These are phyloP conservation scores for Zasmidium citrigriseum DNA, from an alignment of 2,329 filamentous ascomycete species.

Conservation along the genomic window DNA sequence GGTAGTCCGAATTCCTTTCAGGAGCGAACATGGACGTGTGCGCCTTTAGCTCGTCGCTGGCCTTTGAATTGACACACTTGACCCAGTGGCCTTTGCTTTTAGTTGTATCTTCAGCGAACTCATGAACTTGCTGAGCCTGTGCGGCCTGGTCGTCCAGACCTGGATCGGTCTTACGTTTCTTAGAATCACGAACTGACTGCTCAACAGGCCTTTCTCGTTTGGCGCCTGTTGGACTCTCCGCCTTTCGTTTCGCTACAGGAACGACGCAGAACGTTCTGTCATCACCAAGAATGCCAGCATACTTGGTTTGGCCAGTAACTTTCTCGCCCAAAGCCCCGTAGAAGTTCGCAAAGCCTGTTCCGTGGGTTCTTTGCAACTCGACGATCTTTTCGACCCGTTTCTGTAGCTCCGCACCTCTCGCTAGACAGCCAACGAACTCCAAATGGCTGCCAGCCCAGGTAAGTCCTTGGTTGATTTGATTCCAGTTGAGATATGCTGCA, in stretches of 20 bases:
- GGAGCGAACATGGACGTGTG: conserved; percentile 81
- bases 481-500: conserved; percentile 82
- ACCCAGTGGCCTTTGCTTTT: conserved; percentile 59
- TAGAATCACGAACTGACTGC: background rate
- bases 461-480: conserved; percentile 74
- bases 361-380: conserved; percentile 64
- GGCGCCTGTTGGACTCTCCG: conserved; percentile 24
- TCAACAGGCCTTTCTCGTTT: conserved; percentile 23
- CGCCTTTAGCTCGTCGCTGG: conserved; percentile 74
- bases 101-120: conserved; percentile 31
- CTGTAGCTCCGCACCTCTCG: conserved; percentile 78
- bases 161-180: conserved; percentile 20
- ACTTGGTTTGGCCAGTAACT: conserved; percentile 50
- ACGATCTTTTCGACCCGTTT: conserved; percentile 70
- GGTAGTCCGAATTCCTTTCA: conserved; percentile 71
- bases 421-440: conserved; percentile 88
- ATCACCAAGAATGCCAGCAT: conserved; percentile 57
- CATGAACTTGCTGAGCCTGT: conserved; percentile 36
- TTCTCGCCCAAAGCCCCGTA: conserved; percentile 80
- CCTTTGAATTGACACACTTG: conserved; percentile 75
- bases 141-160: conserved; percentile 32
- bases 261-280: conserved; percentile 88
- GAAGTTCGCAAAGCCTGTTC: conserved; percentile 79
- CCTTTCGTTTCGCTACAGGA: conserved; percentile 49
- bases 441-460: conserved; percentile 87